Base-by-base conservation (phyloP, 345 rosid genomes). In the Lepidium africanum region DNA sequence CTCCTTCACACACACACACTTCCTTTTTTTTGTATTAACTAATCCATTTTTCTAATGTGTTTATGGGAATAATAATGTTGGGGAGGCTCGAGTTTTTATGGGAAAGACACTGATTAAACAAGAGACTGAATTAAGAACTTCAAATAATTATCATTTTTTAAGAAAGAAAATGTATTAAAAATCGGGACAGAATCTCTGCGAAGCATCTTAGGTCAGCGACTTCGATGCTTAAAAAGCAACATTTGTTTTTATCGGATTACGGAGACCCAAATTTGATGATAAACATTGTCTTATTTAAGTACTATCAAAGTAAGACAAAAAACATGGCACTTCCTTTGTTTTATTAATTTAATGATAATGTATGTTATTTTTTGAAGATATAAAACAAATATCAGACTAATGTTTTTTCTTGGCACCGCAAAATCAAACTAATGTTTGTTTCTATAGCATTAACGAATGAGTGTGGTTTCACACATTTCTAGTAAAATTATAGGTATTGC, bases 181-280 rank as follows among this genome's bases (percentile, higher is more conserved):
- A 52, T 5, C 6, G 38, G 42, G 66, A 69, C 66, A 62, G 78
- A 75, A 69, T 75, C 75, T 75, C 75, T 69, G 75, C 46, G 70
- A 75, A 75, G 78, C 78, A 75, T 75, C 74, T 68, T 75, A 68
- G 70, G 75, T 69, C 75, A 69, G 78, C 71, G 71, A 75, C 35
- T 75, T 62, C 71, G 54, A 75, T 69, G 78, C 61, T 3, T 75
- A 39, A 62, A 73, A 75, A 75, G 70, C 32, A 61, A 67, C 69
- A 74, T 53, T 68, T 74, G 73, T 67, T 59, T 73, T 59, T 33
- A 46, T 67, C 37, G 43, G 49, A 74, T 60, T 42, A 59, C 21
- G 19, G 35, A 30, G 62, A 67, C 52, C 23, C 55, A 23, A 23
- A 53, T 5, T 35, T 59, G 43, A 19, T 67, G 46, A 74, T 38